A percentile compares a stretch with the other conserved stretches of the same genome.
phyloP scores from a whole-genome alignment of 2,329 filamentous ascomycete species.

The Myotisia sp. region DNA sequence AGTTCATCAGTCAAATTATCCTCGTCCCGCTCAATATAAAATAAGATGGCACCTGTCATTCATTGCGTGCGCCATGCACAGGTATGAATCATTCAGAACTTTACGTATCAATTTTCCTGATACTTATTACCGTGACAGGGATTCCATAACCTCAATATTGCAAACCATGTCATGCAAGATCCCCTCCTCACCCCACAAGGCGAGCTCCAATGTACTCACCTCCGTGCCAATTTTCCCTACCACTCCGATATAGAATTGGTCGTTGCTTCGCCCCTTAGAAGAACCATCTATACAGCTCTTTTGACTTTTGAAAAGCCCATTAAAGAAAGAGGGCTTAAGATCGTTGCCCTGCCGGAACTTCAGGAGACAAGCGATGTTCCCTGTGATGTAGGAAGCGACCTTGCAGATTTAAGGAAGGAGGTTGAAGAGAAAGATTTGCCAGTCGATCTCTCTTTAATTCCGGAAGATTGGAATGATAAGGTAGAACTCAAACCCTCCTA shows the following conservation, averaged over 20 bases:
- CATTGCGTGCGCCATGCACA: conserved; percentile 35
- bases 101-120: neutral
- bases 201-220: conserved; percentile 53
- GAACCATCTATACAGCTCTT: conserved; percentile 67
- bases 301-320: conserved; percentile 50
- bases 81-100: conserved; percentile 17
- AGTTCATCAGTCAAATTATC: neutral
- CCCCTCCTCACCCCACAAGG: conserved; percentile 66
- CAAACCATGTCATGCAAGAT: conserved; percentile 61
- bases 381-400: conserved; percentile 58
- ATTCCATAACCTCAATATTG: conserved; percentile 60
- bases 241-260: conserved; percentile 54
- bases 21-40: neutral
- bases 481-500: too few relatives aligned
- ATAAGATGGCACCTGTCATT: conserved; percentile 28
- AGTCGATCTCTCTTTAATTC: conserved; percentile 51
- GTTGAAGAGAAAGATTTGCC: conserved; percentile 40
- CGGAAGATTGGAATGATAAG: conserved; percentile 61
- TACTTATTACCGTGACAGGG: conserved; percentile 37
- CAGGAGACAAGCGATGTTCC: conserved; percentile 65
- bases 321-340: conserved; percentile 31
- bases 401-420: conserved; percentile 42
- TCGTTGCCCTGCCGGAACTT: conserved; percentile 57
- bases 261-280: conserved; percentile 63
- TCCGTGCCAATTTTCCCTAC: conserved; percentile 50